These are phyloP conservation scores for Fusarium sp. DNA, from an alignment of 2,329 filamentous ascomycete genomes.

Conservation along the genomic window DNA sequence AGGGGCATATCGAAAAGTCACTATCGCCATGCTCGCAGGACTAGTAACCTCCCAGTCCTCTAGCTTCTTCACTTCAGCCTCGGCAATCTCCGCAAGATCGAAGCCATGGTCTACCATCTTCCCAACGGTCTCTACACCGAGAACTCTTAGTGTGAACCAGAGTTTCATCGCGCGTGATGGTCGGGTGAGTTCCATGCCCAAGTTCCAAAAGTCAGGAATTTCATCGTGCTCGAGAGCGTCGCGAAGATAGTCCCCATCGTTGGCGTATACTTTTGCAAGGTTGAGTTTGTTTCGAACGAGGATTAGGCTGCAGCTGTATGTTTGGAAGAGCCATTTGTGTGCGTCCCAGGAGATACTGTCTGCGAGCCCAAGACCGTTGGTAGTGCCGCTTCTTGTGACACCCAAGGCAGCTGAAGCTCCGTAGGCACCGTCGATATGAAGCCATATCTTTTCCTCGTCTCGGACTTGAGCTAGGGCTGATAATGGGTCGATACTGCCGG, in stretches of 20 bases:
- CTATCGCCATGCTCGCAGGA: conserved; percentile 20
- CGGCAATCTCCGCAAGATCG: not conserved
- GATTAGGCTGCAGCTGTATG: conserved; percentile 21
- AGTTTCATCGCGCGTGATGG: conserved; percentile 15
- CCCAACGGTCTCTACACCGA: conserved; percentile 3
- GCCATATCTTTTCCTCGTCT: conserved; percentile 11
- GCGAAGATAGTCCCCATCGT: conserved; percentile 18
- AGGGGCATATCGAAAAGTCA: conserved; percentile 19
- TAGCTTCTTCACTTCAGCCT: not conserved
- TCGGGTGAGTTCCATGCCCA: conserved; percentile 14
- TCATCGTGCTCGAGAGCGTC: conserved; percentile 20
- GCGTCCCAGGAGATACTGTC: conserved; percentile 31
- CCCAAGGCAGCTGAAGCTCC: conserved; percentile 10
- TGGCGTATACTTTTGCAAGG: conserved; percentile 7
- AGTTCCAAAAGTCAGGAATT: conserved; percentile 25
- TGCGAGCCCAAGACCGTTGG: conserved; percentile 1
- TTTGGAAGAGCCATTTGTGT: conserved; percentile 47
- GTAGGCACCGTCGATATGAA: conserved; percentile 20
- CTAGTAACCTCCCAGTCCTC: conserved; percentile 7
- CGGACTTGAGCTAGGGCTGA: not conserved
- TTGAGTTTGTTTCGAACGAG: not conserved
- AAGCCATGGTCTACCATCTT: conserved; percentile 14
- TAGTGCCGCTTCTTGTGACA: not conserved
- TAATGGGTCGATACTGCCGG: conserved; percentile 6
- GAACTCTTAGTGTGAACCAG: conserved; percentile 16